Evolutionary conservation across 169 alveolate genomes (phyloP).

Genomic region (Pseudocohnilembus persalinus): DNA sequence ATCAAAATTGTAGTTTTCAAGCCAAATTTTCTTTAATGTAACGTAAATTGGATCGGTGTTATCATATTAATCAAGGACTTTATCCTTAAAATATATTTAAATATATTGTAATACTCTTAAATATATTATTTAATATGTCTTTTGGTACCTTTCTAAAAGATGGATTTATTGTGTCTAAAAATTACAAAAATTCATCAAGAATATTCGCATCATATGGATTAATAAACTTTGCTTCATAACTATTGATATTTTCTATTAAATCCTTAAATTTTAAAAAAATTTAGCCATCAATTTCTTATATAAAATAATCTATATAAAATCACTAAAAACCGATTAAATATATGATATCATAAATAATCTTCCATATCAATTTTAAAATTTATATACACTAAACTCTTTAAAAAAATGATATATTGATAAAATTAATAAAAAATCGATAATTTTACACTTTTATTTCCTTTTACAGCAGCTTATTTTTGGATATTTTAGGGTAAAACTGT

Average conservation of each 20-base stretch:
- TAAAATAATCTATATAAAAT: no score
- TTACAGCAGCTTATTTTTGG: no score
- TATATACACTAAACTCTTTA: no score
- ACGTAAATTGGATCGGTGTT: neutral
- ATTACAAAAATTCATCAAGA: neutral
- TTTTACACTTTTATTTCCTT: no score
- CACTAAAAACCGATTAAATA: neutral
- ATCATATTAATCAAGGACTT: neutral
- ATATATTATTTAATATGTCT: neutral
- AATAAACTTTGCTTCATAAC: neutral
- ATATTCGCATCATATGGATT: neutral
- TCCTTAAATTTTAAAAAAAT: no score
- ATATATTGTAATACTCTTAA: no score
- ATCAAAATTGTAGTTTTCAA: neutral
- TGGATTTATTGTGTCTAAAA: neutral
- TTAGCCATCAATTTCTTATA: neutral
- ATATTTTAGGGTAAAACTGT: slow-evolving; percentile 36
- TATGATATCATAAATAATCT: neutral
- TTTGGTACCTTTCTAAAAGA: neutral
- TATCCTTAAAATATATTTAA: neutral
- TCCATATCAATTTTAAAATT: neutral
- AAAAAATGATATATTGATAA: no score
- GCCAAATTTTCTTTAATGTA: neutral
- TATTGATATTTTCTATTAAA: no score
- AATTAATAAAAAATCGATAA: no score